Evolutionary conservation across 768 basidiomycete species (phyloP).

Genomic region (Suillus occidentalis): DNA sequence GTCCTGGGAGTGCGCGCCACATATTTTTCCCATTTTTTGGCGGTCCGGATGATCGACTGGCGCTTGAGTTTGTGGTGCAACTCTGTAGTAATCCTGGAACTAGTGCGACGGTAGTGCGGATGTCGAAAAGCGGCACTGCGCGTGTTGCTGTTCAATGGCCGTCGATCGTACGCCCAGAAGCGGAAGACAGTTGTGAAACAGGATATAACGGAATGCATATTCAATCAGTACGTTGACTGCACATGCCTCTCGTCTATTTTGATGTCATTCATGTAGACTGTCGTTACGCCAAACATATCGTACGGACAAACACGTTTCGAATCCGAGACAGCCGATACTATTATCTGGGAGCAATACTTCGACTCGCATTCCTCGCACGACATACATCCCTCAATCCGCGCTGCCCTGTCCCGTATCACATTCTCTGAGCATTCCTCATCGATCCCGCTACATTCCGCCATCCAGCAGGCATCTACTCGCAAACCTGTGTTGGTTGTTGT

Average conservation of each 20-base stretch:
- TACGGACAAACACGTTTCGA: slow-evolving; percentile 69
- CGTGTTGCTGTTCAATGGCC: slow-evolving; percentile 59
- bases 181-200: slow-evolving; percentile 39
- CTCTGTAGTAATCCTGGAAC: slow-evolving; percentile 61
- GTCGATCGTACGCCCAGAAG: slow-evolving; percentile 57
- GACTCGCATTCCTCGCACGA: slow-evolving; percentile 15
- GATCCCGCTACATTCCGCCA: slow-evolving; percentile 55
- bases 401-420: slow-evolving; percentile 58
- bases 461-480: slow-evolving; percentile 40
- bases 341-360: slow-evolving; percentile 71
- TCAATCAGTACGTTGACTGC: slow-evolving; percentile 13
- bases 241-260: slow-evolving; percentile 3
- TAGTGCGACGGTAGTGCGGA: slow-evolving; percentile 70
- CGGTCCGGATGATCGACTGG: slow-evolving; percentile 92
- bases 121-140: slow-evolving; percentile 38
- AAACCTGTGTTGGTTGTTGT: slow-evolving; percentile 61
- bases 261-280: slow-evolving; percentile 34
- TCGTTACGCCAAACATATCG: slow-evolving; percentile 63
- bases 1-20: slow-evolving; percentile 44
- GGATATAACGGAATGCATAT: slow-evolving; percentile 3
- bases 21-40: slow-evolving; percentile 91
- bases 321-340: slow-evolving; percentile 81
- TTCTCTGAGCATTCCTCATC: slow-evolving; percentile 55
- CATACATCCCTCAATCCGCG: slow-evolving; percentile 8
- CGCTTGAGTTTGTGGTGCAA: slow-evolving; percentile 79